Percentiles rank a stretch among this genome's conserved stretches.
These are phyloP conservation scores for Penicillium paradoxum DNA, from an alignment of 495 filamentous ascomycete species.

Conservation along the genomic window DNA sequence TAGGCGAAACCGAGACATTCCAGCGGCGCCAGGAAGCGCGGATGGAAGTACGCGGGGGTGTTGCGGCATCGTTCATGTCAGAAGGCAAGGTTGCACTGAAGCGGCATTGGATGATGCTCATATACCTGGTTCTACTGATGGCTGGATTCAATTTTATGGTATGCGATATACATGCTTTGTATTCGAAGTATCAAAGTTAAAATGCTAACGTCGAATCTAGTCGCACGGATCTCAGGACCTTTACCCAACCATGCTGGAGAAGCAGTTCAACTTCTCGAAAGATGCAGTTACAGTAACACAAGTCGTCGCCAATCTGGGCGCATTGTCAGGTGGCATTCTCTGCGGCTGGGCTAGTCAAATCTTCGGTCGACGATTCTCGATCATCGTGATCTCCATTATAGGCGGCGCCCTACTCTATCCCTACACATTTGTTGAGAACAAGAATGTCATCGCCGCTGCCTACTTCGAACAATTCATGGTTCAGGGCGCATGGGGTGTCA, in stretches of 20 bases:
- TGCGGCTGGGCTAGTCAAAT: slow-evolving; percentile 76
- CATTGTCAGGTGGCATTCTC: slow-evolving; percentile 69
- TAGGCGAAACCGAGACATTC: slow-evolving; percentile 73
- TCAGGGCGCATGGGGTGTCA: slow-evolving; percentile 80
- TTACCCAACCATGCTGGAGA: slow-evolving; percentile 78
- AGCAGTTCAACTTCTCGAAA: slow-evolving; percentile 67
- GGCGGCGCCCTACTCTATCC: slow-evolving; percentile 79
- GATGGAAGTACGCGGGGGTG: slow-evolving; percentile 36
- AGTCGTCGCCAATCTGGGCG: slow-evolving; percentile 79
- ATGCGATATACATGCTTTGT: slow-evolving; percentile 6
- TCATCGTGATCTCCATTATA: slow-evolving; percentile 70
- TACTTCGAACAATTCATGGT: slow-evolving; percentile 92
- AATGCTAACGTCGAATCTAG: slow-evolving; percentile 1
- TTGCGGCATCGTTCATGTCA: slow-evolving; percentile 58
- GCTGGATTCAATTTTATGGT: slow-evolving; percentile 89
- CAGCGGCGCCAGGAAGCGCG: slow-evolving; percentile 57
- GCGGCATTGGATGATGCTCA: slow-evolving; percentile 71
- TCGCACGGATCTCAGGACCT: slow-evolving; percentile 90
- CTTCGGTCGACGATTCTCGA: slow-evolving; percentile 76
- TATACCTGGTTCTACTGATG: slow-evolving; percentile 82
- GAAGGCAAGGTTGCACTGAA: slow-evolving; percentile 74
- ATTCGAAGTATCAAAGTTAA: not conserved
- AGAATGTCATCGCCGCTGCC: slow-evolving; percentile 69
- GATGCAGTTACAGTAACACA: slow-evolving; percentile 77
- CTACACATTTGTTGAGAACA: slow-evolving; percentile 63